Conservation (phyloP, 768 basidiomycete genomes). For the Lactarius indigo region DNA sequence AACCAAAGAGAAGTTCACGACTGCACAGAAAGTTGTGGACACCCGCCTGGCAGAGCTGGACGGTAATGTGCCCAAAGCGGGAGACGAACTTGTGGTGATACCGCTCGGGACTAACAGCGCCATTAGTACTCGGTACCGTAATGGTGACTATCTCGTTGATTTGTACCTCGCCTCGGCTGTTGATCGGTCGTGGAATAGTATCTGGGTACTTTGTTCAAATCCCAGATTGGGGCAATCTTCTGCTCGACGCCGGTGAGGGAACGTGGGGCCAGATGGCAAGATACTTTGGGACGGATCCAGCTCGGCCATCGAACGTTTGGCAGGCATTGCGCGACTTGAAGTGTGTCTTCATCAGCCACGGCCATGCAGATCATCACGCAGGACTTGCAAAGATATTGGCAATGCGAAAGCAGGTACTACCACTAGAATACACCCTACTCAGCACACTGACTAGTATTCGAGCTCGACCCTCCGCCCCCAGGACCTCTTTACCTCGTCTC, state of each 20-base stretch:
- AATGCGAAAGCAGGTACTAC: conserved; percentile 61
- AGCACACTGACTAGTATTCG: conserved; percentile 4
- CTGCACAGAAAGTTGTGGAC: conserved; percentile 36
- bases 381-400: conserved; percentile 73
- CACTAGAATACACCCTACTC: background rate
- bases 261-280: conserved; percentile 87
- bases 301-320: conserved; percentile 42
- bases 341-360: conserved; percentile 84
- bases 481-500: conserved; percentile 71
- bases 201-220: conserved; percentile 75
- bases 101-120: conserved; percentile 90
- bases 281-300: conserved; percentile 57
- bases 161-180: background rate
- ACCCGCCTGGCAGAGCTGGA: conserved; percentile 20
- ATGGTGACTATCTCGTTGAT: conserved; percentile 48
- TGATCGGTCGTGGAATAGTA: conserved; percentile 39
- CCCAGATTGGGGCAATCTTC: conserved; percentile 64
- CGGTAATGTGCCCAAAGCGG: conserved; percentile 32
- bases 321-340: conserved; percentile 64
- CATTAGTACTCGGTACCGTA: conserved; percentile 80
- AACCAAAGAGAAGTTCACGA: conserved; percentile 40
- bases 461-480: conserved; percentile 63
- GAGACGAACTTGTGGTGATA: conserved; percentile 64
- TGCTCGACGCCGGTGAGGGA: conserved; percentile 92
- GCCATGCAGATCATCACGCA: conserved; percentile 91